Percentiles rank a stretch among this genome's conserved stretches.
Evolutionary conservation across 108 stramenopile genomes (phyloP).

Genomic region (Fistulifera pelliculosa): DNA sequence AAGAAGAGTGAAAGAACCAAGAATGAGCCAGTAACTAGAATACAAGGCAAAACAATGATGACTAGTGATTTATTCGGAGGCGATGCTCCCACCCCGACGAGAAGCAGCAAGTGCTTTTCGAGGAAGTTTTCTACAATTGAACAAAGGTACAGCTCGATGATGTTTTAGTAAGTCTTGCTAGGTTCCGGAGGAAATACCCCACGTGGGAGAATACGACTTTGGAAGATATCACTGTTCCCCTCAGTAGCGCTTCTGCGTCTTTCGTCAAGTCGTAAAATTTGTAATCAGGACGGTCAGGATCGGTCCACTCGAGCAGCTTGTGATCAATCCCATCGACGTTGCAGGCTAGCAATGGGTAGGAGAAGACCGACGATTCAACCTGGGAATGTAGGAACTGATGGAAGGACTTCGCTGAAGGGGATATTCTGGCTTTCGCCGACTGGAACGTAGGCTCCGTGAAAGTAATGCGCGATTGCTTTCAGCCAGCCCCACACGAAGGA

Average conservation of each 20-base stretch:
- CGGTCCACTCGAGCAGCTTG: slow-evolving; percentile 66
- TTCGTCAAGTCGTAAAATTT: slow-evolving; percentile 61
- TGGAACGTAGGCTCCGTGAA: slow-evolving; percentile 13
- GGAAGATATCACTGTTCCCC: slow-evolving; percentile 11
- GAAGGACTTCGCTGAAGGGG: slow-evolving; percentile 41
- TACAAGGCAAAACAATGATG: no score
- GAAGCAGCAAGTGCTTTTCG: neutral
- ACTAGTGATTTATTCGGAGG: no score
- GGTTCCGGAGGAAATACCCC: slow-evolving; percentile 21
- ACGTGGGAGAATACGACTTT: slow-evolving; percentile 28
- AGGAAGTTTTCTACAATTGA: neutral
- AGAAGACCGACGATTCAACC: slow-evolving; percentile 38
- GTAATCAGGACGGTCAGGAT: slow-evolving; percentile 44
- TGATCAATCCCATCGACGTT: slow-evolving; percentile 48
- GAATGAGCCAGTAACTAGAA: no score
- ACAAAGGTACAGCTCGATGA: neutral
- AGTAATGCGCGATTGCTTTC: slow-evolving; percentile 1
- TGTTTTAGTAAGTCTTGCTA: neutral
- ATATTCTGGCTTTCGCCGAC: slow-evolving; percentile 44
- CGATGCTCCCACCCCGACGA: no score
- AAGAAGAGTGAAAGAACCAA: no score
- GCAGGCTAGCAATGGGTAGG: slow-evolving; percentile 71
- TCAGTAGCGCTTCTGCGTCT: slow-evolving; percentile 48
- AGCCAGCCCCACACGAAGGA: slow-evolving; percentile 23
- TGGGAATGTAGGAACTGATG: slow-evolving; percentile 64